These are phyloP conservation scores for Limtongia smithiae DNA, from an alignment of 805 yeast genomes.

Conservation along the genomic window DNA sequence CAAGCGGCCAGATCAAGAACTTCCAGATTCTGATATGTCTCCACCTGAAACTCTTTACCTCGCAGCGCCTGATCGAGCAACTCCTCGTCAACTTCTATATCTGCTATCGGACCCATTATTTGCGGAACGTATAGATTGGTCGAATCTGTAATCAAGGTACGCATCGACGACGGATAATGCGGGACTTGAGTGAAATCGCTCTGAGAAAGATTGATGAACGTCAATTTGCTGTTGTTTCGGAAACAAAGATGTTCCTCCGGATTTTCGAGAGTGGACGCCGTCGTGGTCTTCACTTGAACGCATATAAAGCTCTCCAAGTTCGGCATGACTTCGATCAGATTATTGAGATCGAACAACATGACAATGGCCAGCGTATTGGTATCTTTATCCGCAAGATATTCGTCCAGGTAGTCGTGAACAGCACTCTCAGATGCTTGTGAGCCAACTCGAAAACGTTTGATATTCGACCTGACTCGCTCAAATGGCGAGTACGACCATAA, in stretches of 20 bases:
- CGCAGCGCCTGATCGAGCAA: too few species aligned
- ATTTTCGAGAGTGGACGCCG: not conserved
- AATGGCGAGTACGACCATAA: not conserved
- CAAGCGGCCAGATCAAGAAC: too few species aligned
- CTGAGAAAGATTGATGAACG: conserved; percentile 7
- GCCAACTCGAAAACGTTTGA: conserved; percentile 5
- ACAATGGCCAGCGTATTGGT: too few species aligned
- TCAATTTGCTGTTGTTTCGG: not conserved
- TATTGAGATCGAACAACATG: not conserved
- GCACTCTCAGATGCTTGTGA: conserved; percentile 3
- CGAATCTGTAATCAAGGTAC: too few species aligned
- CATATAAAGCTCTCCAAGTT: conserved; percentile 1
- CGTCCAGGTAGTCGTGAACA: conserved; percentile 1
- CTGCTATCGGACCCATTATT: too few species aligned
- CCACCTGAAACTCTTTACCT: too few species aligned
- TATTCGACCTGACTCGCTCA: not conserved
- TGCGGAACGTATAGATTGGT: too few species aligned
- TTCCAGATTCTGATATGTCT: too few species aligned
- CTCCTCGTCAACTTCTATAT: too few species aligned
- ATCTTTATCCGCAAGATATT: too few species aligned
- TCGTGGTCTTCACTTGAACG: not conserved
- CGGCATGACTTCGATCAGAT: conserved; percentile 5
- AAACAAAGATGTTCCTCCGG: not conserved
- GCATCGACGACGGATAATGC: too few species aligned
- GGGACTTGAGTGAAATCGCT: not conserved